phyloP scores from a whole-genome alignment of 805 yeast species.

The Hanseniaspora pseudoguilliermondii region DNA sequence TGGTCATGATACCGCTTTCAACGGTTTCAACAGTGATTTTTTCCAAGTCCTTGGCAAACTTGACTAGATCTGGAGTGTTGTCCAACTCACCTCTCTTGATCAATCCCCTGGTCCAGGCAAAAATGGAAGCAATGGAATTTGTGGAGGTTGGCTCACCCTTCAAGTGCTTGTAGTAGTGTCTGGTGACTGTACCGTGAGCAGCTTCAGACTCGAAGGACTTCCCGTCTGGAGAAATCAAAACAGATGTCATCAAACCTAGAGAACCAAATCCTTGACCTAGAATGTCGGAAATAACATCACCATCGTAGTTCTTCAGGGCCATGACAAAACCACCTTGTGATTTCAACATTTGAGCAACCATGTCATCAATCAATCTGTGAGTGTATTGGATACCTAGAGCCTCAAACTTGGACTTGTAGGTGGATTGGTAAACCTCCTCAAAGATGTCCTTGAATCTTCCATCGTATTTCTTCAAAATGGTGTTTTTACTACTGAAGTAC shows the following conservation, averaged over 20 bases:
- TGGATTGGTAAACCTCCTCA: conserved; percentile 48
- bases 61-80: conserved; percentile 53
- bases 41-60: conserved; percentile 55
- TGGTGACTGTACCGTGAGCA: conserved; percentile 79
- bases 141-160: conserved; percentile 74
- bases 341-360: conserved; percentile 82
- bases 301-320: conserved; percentile 76
- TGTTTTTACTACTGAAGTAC: conserved; percentile 63
- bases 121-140: conserved; percentile 73
- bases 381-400: conserved; percentile 54
- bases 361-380: conserved; percentile 73
- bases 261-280: conserved; percentile 84
- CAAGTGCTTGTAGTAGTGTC: conserved; percentile 74
- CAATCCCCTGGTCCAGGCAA: conserved; percentile 78
- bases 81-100: conserved; percentile 72
- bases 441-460: conserved; percentile 75
- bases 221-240: conserved; percentile 72
- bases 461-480: conserved; percentile 69
- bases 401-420: conserved; percentile 48
- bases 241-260: conserved; percentile 73
- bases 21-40: conserved; percentile 60
- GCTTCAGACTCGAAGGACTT: conserved; percentile 78
- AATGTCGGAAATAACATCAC: conserved; percentile 75
- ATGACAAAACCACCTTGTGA: conserved; percentile 71
- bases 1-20: conserved; percentile 62